phyloP scores from a whole-genome alignment of 2,329 filamentous ascomycete genomes.

The Biscogniauxia sp. region DNA sequence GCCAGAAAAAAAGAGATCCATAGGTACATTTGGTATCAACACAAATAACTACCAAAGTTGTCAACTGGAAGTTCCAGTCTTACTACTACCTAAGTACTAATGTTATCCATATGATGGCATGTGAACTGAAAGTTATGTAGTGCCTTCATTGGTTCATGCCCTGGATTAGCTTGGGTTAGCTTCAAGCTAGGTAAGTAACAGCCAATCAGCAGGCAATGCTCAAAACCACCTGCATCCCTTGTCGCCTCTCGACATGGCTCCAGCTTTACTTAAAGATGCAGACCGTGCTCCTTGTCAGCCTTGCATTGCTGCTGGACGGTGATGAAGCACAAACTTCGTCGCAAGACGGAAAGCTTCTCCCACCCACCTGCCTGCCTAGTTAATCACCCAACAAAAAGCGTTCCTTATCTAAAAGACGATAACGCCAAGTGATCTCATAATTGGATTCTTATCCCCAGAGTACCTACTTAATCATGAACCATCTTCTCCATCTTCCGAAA shows the following conservation, averaged over 20 bases:
- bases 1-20: too few species aligned
- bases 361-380: not conserved
- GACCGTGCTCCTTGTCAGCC: not conserved
- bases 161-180: too few species aligned
- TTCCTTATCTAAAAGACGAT: not conserved
- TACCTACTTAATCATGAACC: constrained; percentile 18
- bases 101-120: too few species aligned
- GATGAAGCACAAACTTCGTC: not conserved
- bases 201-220: not conserved
- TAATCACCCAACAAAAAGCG: not conserved
- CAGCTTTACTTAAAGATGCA: not conserved
- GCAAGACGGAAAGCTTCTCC: not conserved
- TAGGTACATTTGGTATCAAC: too few species aligned
- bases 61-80: too few species aligned
- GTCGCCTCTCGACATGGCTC: not conserved
- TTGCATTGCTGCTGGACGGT: not conserved
- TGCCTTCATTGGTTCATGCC: too few species aligned
- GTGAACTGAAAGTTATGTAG: too few species aligned
- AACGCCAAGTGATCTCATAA: too few species aligned
- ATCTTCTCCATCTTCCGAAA: constrained; percentile 4
- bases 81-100: too few species aligned
- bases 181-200: too few species aligned
- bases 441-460: not conserved
- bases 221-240: not conserved
- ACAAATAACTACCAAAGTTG: too few species aligned